These are phyloP conservation scores for Scenedesmus sp. DNA, from an alignment of 163 green algal genomes.

Conservation along the genomic window DNA sequence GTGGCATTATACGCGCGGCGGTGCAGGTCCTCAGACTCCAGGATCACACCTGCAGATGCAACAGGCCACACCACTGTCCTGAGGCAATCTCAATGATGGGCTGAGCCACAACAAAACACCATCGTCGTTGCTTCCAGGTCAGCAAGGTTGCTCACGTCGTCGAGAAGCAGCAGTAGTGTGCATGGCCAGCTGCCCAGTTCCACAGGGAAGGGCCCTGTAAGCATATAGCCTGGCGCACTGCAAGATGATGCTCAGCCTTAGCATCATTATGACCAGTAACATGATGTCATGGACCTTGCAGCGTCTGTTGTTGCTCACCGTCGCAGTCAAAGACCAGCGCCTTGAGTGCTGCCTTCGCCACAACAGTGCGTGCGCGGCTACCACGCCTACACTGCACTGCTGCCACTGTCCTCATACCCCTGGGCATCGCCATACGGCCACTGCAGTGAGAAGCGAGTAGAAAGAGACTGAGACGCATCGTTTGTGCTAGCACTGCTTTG, in stretches of 20 bases:
- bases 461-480: not conserved
- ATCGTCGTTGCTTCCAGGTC: too few species aligned
- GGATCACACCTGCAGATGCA: constrained; percentile 86
- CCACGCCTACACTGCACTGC: not conserved
- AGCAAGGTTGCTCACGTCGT: too few species aligned
- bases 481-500: not conserved
- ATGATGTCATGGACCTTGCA: too few species aligned
- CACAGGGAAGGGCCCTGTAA: too few species aligned
- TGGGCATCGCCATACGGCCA: not conserved
- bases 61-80: not conserved
- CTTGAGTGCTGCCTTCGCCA: constrained; percentile 62
- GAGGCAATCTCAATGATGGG: too few species aligned
- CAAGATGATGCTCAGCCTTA: too few species aligned
- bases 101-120: too few species aligned
- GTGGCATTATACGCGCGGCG: constrained; percentile 95
- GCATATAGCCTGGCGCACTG: too few species aligned
- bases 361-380: constrained; percentile 6
- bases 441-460: not conserved
- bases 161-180: too few species aligned
- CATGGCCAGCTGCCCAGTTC: too few species aligned
- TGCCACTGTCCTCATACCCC: not conserved
- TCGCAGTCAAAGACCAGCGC: constrained; percentile 89
- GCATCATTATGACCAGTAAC: too few species aligned
- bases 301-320: constrained; percentile 65
- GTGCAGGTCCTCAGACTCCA: constrained; percentile 97